Conservation (phyloP, 257 asterid species). For the Vinca minor region DNA sequence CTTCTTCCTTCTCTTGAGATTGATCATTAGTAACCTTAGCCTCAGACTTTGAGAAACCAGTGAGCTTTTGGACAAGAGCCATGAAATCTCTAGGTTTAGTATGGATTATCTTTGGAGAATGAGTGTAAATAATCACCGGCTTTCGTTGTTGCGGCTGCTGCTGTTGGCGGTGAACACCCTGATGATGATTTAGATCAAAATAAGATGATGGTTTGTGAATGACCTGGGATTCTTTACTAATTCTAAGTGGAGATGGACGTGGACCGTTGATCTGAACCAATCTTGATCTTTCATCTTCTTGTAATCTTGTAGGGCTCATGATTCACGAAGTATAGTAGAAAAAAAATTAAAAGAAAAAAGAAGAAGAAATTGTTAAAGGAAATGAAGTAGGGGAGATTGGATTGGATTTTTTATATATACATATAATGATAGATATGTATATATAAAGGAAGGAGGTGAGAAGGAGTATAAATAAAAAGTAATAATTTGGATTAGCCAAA, state of each 20-base stretch:
- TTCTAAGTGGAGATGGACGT: slow-evolving; percentile 29
- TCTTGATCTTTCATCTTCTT: slow-evolving; percentile 6
- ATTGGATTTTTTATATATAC: not conserved
- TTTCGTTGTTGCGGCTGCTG: slow-evolving; percentile 7
- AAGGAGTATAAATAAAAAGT: not conserved
- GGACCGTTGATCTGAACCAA: slow-evolving; percentile 18
- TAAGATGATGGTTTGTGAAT: slow-evolving; percentile 24
- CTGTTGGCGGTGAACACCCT: not conserved
- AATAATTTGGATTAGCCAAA: slow-evolving; percentile 13
- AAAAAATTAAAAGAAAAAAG: not conserved
- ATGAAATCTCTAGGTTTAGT: slow-evolving; percentile 29
- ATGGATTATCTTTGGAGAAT: slow-evolving; percentile 35
- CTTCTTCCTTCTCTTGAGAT: not conserved
- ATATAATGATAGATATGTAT: not conserved
- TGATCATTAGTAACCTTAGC: not conserved
- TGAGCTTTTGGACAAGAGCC: slow-evolving; percentile 36
- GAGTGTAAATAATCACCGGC: slow-evolving; percentile 34
- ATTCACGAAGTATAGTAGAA: not conserved
- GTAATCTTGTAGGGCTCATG: slow-evolving; percentile 6
- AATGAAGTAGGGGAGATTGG: not conserved
- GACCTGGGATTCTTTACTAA: slow-evolving; percentile 18
- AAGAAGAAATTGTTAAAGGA: not conserved
- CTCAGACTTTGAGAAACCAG: slow-evolving; percentile 19
- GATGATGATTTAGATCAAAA: not conserved
- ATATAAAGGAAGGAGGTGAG: not conserved